These are phyloP conservation scores for Solanum piurae DNA, from an alignment of 257 asterid genomes.

Conservation along the genomic window DNA sequence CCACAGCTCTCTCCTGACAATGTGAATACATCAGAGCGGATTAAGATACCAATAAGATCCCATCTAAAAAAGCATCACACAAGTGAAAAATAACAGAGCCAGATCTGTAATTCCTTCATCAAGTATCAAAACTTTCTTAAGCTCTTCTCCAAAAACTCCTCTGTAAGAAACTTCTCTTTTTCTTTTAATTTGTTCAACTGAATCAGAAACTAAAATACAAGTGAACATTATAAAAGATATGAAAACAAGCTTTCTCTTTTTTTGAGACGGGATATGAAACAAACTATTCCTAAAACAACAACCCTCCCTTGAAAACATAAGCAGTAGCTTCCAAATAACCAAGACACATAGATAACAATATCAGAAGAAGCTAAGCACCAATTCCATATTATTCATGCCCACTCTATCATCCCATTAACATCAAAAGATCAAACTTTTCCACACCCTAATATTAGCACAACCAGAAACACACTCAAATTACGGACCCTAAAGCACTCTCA, in stretches of 20 bases:
- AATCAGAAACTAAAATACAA: not conserved
- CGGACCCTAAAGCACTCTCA: not conserved
- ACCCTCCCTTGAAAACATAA: not conserved
- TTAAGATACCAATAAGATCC: not conserved
- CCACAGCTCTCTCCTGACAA: not conserved
- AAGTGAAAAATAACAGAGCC: not conserved
- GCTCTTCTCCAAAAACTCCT: not conserved
- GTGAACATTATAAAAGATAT: not conserved
- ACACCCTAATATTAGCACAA: not conserved
- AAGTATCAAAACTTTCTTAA: not conserved
- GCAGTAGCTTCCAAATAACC: not conserved
- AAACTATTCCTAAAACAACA: not conserved
- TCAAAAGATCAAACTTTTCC: not conserved
- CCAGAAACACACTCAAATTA: not conserved
- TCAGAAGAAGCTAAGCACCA: not conserved
- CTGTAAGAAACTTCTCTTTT: not conserved
- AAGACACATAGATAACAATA: not conserved
- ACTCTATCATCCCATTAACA: not conserved
- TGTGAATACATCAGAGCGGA: not conserved
- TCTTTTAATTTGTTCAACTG: not conserved
- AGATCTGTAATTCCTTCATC: not conserved
- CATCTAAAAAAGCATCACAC: not conserved
- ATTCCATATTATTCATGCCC: not conserved
- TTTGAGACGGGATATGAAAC: not conserved
- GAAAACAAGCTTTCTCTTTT: not conserved